Percentiles rank a stretch among this genome's conserved stretches.
phyloP scores from a whole-genome alignment of 2,329 filamentous ascomycete genomes.

The Chaetomiaceae sp. region DNA sequence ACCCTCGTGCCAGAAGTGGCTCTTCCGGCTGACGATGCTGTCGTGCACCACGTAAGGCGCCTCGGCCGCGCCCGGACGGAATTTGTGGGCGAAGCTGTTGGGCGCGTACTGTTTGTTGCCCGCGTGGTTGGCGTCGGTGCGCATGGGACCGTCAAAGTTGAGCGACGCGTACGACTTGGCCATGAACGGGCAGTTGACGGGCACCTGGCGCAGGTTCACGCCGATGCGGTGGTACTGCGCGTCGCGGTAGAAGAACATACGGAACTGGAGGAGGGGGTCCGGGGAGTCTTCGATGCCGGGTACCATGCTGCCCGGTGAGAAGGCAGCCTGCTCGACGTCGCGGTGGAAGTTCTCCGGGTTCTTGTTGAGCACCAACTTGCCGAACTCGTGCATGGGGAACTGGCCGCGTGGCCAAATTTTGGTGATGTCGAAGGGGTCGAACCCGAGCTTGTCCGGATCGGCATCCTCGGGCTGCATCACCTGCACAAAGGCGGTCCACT shows the following conservation, averaged over 20 bases:
- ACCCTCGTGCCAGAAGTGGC: conserved; percentile 51
- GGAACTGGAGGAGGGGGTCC: conserved; percentile 44
- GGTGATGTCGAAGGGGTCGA: conserved; percentile 50
- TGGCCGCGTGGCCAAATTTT: conserved; percentile 47
- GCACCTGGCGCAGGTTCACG: conserved; percentile 47
- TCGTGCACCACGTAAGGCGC: conserved; percentile 45
- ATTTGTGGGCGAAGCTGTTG: conserved; percentile 48
- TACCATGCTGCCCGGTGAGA: conserved; percentile 47
- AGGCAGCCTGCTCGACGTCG: conserved; percentile 48
- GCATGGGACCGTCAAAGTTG: conserved; percentile 20
- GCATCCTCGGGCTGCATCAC: conserved; percentile 52
- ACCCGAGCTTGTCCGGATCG: conserved; percentile 45
- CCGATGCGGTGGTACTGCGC: conserved; percentile 49
- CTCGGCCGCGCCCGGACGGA: conserved; percentile 47
- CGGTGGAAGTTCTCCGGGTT: conserved; percentile 49
- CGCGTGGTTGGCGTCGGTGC: conserved; percentile 26
- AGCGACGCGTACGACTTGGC: conserved; percentile 18
- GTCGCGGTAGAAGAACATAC: conserved; percentile 47
- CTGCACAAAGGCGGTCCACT: conserved; percentile 53
- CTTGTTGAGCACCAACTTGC: conserved; percentile 47
- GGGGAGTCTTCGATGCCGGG: conserved; percentile 46
- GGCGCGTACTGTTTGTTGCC: conserved; percentile 48
- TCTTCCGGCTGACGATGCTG: conserved; percentile 46
- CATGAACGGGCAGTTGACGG: conserved; percentile 32
- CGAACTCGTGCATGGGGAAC: conserved; percentile 47